Base-by-base conservation (phyloP, 495 filamentous ascomycete genomes). In the Jackrogersella multiformis region DNA sequence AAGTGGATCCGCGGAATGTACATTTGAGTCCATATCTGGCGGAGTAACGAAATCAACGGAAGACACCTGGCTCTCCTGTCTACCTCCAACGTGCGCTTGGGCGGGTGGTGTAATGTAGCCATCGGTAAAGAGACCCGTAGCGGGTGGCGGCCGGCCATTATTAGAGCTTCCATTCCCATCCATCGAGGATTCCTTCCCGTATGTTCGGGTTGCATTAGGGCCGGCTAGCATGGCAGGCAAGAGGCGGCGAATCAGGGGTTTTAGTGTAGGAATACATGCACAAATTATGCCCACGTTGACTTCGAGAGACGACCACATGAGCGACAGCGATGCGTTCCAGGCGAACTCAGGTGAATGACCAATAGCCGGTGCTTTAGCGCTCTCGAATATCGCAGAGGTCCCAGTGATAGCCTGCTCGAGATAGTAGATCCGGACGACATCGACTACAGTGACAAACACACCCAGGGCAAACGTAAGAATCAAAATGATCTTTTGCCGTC, bases 301-400 rank as follows among this genome's bases (percentile, higher is more conserved):
- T 75, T 97, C 93, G 61, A 97, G 86, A 7, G 88, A 91, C 15
- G 90, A 94, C 93, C 93, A 97, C 89, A 97, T 93, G 73, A 96
- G 91, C 0, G 92, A 90, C 1, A 92, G 75, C 3, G 92, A 91
- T 2, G 89, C 93, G 75, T 93, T 91, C 89, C 87, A 89, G 73
- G 77, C 76, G 65, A 86, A 86, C 35, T 79, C 74, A 24, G 63
- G 46, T 48, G 74, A 75, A 58, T 77, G 72, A 4, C 71, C 76
- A 49, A 78, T 80, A 20, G 70, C 70, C 16, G 74, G 65, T 45
- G 57, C 78, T 66, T 10, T 28, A 64, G 35, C 10, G 6, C 1
- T 26, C 9, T n/a, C 42, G 5, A 13, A 3, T 15, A 10, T 15
- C 13, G 42, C 6, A 5, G 78, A 69, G n/a, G 64, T 68, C 7